A percentile compares a stretch with the other conserved stretches of the same genome.
phyloP scores from a whole-genome alignment of 2,329 filamentous ascomycete species.

The Fragosphaeria purpurea region DNA sequence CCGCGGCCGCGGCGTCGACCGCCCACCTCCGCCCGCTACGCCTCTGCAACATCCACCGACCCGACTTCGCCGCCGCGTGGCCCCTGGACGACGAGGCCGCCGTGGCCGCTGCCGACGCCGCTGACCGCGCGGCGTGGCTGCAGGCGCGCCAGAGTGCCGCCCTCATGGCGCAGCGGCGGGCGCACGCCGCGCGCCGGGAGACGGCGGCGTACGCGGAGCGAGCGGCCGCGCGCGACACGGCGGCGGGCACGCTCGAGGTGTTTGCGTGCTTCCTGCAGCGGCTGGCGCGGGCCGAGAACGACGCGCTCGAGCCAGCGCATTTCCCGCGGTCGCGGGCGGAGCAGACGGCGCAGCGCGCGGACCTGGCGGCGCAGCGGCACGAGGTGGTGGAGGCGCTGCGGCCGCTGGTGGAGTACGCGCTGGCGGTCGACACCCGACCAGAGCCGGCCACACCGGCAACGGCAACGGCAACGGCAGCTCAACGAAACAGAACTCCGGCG shows the following conservation, averaged over 20 bases:
- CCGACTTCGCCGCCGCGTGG: too few relatives aligned
- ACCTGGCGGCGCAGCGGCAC: constrained; percentile 6
- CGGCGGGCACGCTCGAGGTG: constrained; percentile 10
- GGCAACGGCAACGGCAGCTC: neutral
- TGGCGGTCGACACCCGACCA: neutral
- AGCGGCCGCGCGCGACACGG: neutral
- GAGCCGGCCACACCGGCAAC: neutral
- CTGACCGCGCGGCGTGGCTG: neutral
- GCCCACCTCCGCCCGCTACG: too few relatives aligned
- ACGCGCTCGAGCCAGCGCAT: constrained; percentile 1
- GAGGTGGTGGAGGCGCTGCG: constrained; percentile 10
- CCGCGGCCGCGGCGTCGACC: too few relatives aligned
- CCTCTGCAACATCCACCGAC: too few relatives aligned
- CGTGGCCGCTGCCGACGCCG: too few relatives aligned
- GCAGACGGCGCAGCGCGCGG: neutral
- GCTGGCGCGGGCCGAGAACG: constrained; percentile 12
- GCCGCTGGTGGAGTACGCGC: constrained; percentile 9
- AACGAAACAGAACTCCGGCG: too few relatives aligned
- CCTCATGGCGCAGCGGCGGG: constrained; percentile 8
- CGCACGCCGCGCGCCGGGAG: too few relatives aligned
- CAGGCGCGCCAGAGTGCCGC: constrained; percentile 5
- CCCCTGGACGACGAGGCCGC: too few relatives aligned
- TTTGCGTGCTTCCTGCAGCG: constrained; percentile 6
- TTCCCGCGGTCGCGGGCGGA: constrained; percentile 5
- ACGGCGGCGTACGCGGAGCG: constrained; percentile 6